Percentiles rank a stretch among this genome's conserved stretches.
phyloP scores from a whole-genome alignment of 23 red algal species.

The Gracilaria vermiculophylla region DNA sequence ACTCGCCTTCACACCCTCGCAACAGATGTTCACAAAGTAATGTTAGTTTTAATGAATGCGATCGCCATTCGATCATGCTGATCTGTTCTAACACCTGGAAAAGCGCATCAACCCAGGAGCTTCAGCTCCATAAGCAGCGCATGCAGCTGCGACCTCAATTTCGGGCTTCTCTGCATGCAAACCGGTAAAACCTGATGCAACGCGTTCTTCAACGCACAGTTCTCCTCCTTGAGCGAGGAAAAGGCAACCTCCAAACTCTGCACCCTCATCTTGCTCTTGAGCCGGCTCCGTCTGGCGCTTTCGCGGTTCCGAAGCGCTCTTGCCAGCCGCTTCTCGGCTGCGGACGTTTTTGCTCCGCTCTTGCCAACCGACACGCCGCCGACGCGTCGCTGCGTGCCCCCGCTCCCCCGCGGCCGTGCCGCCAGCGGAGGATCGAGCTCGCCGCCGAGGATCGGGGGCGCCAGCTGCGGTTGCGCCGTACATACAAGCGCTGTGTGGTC shows the following conservation, averaged over 20 bases:
- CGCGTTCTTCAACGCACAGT: background rate
- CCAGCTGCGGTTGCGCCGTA: background rate
- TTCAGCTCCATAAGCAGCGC: background rate
- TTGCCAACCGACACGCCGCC: background rate
- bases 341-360: background rate
- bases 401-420: background rate
- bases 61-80: background rate
- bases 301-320: constrained; percentile 5
- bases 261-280: background rate
- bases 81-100: background rate
- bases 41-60: background rate
- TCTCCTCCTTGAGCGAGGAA: background rate
- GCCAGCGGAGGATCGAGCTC: background rate
- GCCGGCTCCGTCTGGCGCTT: background rate
- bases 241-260: background rate
- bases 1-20: too few relatives aligned
- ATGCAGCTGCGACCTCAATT: background rate
- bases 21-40: background rate
- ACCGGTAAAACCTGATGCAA: background rate
- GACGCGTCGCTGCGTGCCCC: background rate
- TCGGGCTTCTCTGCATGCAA: background rate
- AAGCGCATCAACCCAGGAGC: background rate
- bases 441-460: background rate
- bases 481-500: background rate
- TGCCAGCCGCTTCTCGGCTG: background rate